Conservation (phyloP, 1,139 yeast species). For the Candida smagusa region DNA sequence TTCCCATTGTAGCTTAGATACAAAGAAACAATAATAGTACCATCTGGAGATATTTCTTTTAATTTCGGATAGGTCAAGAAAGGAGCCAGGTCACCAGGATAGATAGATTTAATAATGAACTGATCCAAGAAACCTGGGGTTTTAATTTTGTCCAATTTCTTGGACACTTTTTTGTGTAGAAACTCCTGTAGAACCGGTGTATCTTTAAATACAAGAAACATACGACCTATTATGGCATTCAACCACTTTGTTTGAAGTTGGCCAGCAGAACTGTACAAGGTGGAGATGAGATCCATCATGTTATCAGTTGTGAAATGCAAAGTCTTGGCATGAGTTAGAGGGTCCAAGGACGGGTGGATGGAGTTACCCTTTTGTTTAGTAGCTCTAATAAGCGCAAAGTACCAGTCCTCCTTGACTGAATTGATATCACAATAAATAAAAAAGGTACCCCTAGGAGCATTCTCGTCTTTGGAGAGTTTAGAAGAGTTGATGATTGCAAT, state of each 20-base stretch:
- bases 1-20: constrained; percentile 71
- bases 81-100: constrained; percentile 80
- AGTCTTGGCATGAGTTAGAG: constrained; percentile 60
- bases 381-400: constrained; percentile 76
- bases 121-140: constrained; percentile 87
- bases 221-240: constrained; percentile 79
- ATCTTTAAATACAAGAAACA: constrained; percentile 71
- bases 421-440: constrained; percentile 76
- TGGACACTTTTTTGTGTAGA: constrained; percentile 57
- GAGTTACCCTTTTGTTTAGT: constrained; percentile 49
- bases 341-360: constrained; percentile 19
- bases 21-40: constrained; percentile 61
- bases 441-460: constrained; percentile 54
- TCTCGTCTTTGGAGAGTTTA: constrained; percentile 3
- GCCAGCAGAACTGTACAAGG: constrained; percentile 76
- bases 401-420: constrained; percentile 88
- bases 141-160: constrained; percentile 73
- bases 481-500: constrained; percentile 56
- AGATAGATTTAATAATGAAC: constrained; percentile 67
- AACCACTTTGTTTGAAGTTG: constrained; percentile 86
- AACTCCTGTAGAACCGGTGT: constrained; percentile 63
- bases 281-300: constrained; percentile 69
- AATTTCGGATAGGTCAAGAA: constrained; percentile 71
- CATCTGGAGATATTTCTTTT: constrained; percentile 74
- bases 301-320: constrained; percentile 69